These are phyloP conservation scores for Penicillium atrosanguineum DNA, from an alignment of 495 filamentous ascomycete genomes.

Conservation along the genomic window DNA sequence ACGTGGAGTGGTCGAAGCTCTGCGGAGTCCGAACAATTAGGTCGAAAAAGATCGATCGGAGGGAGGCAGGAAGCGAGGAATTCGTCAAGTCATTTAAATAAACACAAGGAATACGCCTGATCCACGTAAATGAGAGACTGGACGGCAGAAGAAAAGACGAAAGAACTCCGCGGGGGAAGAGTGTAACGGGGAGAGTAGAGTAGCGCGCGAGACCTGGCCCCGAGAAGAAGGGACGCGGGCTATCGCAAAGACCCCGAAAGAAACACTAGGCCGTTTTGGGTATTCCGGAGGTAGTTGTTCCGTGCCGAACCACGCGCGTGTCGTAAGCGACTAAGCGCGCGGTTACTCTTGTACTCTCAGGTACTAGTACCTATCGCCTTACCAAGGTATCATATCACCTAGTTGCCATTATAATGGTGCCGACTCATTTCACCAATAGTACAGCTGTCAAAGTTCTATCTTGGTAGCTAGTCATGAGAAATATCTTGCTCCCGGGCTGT, in stretches of 20 bases:
- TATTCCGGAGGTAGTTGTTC: conserved; percentile 30
- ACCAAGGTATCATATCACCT: too few species aligned
- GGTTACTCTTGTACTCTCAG: neutral
- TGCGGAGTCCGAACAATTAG: conserved; percentile 58
- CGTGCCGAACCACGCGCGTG: conserved; percentile 15
- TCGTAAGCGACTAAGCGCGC: conserved; percentile 4
- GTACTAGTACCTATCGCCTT: too few species aligned
- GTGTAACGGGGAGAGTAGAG: conserved; percentile 32
- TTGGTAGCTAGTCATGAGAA: too few species aligned
- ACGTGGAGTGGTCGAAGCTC: conserved; percentile 41
- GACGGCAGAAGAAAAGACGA: conserved; percentile 61
- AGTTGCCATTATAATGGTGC: too few species aligned
- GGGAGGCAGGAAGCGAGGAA: conserved; percentile 14
- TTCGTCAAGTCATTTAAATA: conserved; percentile 48
- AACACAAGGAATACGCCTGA: conserved; percentile 47
- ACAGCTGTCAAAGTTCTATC: too few species aligned
- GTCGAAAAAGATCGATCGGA: conserved; percentile 31
- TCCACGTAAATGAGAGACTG: conserved; percentile 49
- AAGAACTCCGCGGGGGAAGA: conserved; percentile 34
- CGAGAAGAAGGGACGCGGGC: conserved; percentile 26
- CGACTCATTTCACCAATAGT: too few species aligned
- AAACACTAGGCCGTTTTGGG: conserved; percentile 38
- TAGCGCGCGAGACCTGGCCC: neutral
- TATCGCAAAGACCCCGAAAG: conserved; percentile 46
- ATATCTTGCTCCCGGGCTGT: too few species aligned